Conservation (phyloP, 2,329 filamentous ascomycete species). For the Hypoxylon sp. region DNA sequence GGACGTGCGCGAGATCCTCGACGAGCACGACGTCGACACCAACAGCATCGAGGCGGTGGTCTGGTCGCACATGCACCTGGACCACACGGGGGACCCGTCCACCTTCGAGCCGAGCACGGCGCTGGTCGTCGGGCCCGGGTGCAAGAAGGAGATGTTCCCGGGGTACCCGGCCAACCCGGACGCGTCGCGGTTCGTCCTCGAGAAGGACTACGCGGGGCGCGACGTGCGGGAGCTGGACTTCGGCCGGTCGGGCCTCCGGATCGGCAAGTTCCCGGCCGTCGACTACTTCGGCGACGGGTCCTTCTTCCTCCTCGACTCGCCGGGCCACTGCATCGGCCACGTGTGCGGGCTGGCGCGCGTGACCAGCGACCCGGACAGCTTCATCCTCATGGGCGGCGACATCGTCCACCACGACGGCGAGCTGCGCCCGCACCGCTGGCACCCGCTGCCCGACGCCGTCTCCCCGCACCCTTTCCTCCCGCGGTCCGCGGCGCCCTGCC, state of each 20-base stretch:
- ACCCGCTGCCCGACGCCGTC: conserved; percentile 49
- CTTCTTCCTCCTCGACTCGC: conserved; percentile 46
- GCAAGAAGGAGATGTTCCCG: conserved; percentile 35
- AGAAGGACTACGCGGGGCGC: conserved; percentile 38
- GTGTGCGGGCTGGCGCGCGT: conserved; percentile 44
- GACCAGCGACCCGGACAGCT: conserved; percentile 48
- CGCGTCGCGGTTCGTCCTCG: conserved; percentile 26
- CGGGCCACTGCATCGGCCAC: conserved; percentile 45
- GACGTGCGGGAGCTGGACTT: conserved; percentile 45
- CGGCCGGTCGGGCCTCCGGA: conserved; percentile 24
- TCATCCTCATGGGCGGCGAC: conserved; percentile 46
- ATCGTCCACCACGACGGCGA: conserved; percentile 41
- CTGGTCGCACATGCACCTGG: conserved; percentile 46
- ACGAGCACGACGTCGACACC: conserved; percentile 41
- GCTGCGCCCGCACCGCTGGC: conserved; percentile 41
- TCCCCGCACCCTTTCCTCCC: conserved; percentile 54
- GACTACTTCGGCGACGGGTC: conserved; percentile 47
- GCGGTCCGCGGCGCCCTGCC: conserved; percentile 49
- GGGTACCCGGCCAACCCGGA: conserved; percentile 39
- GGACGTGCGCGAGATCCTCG: conserved; percentile 40
- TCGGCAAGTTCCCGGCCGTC: conserved; percentile 40
- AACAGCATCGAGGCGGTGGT: conserved; percentile 41
- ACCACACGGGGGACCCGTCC: conserved; percentile 43
- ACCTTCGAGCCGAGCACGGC: conserved; percentile 39
- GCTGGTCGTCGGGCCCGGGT: conserved; percentile 41